phyloP scores from a whole-genome alignment of 345 rosid species.

The Salix koriyanagi region DNA sequence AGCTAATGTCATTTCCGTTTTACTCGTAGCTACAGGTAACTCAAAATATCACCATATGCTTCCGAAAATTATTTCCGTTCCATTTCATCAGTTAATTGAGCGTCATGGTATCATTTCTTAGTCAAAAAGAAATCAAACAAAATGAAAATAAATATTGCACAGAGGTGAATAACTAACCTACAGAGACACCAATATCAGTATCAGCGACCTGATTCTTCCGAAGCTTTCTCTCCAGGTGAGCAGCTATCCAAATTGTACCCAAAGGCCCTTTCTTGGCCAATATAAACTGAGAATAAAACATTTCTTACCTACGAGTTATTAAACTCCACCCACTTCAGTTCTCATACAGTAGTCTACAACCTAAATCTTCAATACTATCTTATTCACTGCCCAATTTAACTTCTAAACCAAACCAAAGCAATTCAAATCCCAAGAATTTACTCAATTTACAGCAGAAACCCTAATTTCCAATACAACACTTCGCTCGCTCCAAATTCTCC shows the following conservation, averaged over 20 bases:
- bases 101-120: not conserved
- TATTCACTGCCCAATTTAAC: not conserved
- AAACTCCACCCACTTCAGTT: not conserved
- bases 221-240: constrained; percentile 98
- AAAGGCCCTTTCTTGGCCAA: constrained; percentile 99
- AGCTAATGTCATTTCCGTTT: not conserved
- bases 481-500: not conserved
- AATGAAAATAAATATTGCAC: not conserved
- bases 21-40: not conserved
- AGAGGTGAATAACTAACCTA: constrained; percentile 50
- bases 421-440: constrained; percentile 3
- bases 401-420: constrained; percentile 22
- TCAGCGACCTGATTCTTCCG: constrained; percentile 99
- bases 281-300: constrained; percentile 99
- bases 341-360: not conserved
- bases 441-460: constrained; percentile 9
- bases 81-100: not conserved
- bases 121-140: not conserved
- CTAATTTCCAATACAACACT: not conserved
- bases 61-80: too few relatives aligned
- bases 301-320: constrained; percentile 25
- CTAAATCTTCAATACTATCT: not conserved
- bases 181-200: constrained; percentile 97
- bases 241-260: constrained; percentile 99
- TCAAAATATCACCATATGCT: not conserved